Base-by-base conservation (phyloP, 148 eudicot species). In the Amaranthus hypochondriacus region DNA sequence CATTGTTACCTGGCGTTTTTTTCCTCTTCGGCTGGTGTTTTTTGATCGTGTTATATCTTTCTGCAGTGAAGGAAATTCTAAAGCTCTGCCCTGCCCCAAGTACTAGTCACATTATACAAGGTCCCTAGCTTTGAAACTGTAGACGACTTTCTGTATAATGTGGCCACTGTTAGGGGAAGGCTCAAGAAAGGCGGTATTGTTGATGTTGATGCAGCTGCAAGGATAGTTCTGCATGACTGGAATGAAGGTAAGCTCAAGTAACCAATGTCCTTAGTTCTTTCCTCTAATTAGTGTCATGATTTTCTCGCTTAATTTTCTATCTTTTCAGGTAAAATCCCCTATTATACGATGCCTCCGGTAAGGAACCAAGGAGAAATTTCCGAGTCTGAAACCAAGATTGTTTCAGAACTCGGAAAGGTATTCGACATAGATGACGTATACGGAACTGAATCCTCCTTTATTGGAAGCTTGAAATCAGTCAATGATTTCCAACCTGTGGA, bases 221-320 rank as follows among this genome's bases (percentile, higher is more conserved):
- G 92, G 82, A 89, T 96, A 12, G 86, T 92, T 63, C 79, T 96
- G 83, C 94, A 82, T 63, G 99, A 96, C 76, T 96, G 99, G 99
- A 96, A 96, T 75, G 94, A 89, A 80, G 97, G 99, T 96, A 81
- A 64, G 82, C 56, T 52, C 15, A 14, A 65, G 13, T 56, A 62
- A 14, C 13, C 60, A 15, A 9, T 54, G 10, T 56, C 14, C 11
- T 63, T 9, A 0, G 7, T 3, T 70, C 42, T 13, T 48, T 46
- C 3, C 15, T 18, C 3, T 6, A n/a, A 21, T 52, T 0, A 12
- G 5, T 76, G 74, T 56, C 42, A n/a, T 10, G 44, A 21, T 49
- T 28, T 12, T 4, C n/a, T 59, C 6, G 12, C 2, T 21, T 2
- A 0, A 9, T 49, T 69, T 14, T 60, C 39, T 54, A 18, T 42